These are phyloP conservation scores for Diplodia mutila DNA, from an alignment of 2,329 filamentous ascomycete species.

Conservation along the genomic window DNA sequence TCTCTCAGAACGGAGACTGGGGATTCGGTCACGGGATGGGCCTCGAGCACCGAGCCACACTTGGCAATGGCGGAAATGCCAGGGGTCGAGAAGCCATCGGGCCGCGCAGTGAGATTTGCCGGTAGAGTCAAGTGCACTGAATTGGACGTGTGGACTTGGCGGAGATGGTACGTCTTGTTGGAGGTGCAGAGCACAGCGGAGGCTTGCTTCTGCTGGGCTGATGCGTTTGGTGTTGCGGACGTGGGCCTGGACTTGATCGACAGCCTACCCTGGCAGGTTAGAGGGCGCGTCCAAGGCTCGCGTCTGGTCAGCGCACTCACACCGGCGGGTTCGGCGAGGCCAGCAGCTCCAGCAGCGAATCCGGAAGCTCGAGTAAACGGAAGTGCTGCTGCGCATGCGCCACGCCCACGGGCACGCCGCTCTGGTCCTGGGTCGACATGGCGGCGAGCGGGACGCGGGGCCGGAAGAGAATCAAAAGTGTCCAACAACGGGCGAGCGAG, in stretches of 20 bases:
- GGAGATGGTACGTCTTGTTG: conserved; percentile 61
- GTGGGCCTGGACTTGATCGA: conserved; percentile 41
- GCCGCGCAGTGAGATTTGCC: conserved; percentile 42
- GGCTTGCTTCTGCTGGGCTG: conserved; percentile 26
- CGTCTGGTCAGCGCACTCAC: conserved; percentile 37
- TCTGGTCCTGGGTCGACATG: conserved; percentile 50
- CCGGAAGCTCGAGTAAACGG: conserved; percentile 63
- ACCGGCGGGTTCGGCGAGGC: conserved; percentile 50
- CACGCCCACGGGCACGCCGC: conserved; percentile 49
- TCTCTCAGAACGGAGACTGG: conserved; percentile 43
- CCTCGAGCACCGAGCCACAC: conserved; percentile 50
- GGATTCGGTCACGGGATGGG: conserved; percentile 40
- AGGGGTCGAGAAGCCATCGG: conserved; percentile 34
- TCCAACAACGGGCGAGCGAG: no score
- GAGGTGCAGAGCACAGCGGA: conserved; percentile 64
- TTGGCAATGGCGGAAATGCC: conserved; percentile 49
- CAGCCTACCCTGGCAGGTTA: conserved; percentile 36
- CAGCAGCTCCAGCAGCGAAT: conserved; percentile 60
- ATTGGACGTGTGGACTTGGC: conserved; percentile 69
- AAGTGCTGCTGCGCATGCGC: conserved; percentile 56
- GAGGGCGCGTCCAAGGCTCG: conserved; percentile 29
- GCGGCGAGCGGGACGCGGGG: not conserved
- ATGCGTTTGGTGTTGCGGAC: conserved; percentile 26
- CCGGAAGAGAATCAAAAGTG: not conserved
- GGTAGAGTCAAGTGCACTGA: conserved; percentile 60